Conservation (phyloP, 192 early-diverging fungal genomes). For the Nowakowskiella sp. region DNA sequence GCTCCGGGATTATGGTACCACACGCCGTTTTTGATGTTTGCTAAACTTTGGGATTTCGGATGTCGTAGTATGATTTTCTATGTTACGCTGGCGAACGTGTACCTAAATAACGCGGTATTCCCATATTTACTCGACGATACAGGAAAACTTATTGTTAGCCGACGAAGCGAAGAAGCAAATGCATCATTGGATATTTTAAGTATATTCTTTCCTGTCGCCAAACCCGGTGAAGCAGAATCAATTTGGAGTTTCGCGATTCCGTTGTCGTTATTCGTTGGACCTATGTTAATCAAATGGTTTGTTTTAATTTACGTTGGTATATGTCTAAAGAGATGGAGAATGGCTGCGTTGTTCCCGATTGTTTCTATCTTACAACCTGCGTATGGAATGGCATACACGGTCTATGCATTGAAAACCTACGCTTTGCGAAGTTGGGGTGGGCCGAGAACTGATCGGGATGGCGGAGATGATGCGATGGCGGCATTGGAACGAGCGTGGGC, state of each 20-base stretch:
- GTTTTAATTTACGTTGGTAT: slow-evolving; percentile 12
- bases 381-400: slow-evolving; percentile 5
- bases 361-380: slow-evolving; percentile 16
- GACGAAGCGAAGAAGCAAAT: too few relatives aligned
- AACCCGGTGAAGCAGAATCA: too few relatives aligned
- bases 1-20: slow-evolving; percentile 24
- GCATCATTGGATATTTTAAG: too few relatives aligned
- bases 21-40: slow-evolving; percentile 11
- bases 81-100: slow-evolving; percentile 14
- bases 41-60: slow-evolving; percentile 9
- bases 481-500: too few relatives aligned
- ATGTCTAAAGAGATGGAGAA: slow-evolving; percentile 8
- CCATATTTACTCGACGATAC: slow-evolving; percentile 1
- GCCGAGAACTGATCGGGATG: too few relatives aligned
- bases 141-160: too few relatives aligned
- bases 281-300: slow-evolving; percentile 19
- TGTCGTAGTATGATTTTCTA: too few relatives aligned
- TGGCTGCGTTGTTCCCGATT: slow-evolving; percentile 15
- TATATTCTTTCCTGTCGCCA: too few relatives aligned
- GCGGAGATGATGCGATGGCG: background rate
- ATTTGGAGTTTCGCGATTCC: too few relatives aligned
- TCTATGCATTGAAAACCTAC: slow-evolving; percentile 18
- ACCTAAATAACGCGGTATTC: too few relatives aligned
- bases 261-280: slow-evolving; percentile 10
- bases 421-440: slow-evolving; percentile 18